Evolutionary conservation across 768 basidiomycete genomes (phyloP).

Genomic region (Zangia roseola): DNA sequence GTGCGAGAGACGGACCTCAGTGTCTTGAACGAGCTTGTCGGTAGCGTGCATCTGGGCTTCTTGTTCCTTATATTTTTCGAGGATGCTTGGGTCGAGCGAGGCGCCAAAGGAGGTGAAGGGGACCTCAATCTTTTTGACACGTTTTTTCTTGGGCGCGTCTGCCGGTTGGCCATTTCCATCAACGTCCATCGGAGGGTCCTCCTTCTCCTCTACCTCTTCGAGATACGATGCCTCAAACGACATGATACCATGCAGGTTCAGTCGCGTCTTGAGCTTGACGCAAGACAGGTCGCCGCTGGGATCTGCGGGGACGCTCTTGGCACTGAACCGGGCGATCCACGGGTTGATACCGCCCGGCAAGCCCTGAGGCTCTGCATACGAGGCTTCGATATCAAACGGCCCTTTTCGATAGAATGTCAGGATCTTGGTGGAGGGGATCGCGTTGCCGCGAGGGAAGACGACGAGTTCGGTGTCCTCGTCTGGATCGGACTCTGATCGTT

Average conservation of each 20-base stretch:
- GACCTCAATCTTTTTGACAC: constrained; percentile 80
- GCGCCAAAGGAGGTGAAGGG: constrained; percentile 65
- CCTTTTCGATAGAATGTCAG: constrained; percentile 92
- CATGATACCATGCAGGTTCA: constrained; percentile 84
- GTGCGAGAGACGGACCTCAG: constrained; percentile 63
- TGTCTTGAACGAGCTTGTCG: constrained; percentile 97
- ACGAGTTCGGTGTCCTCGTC: constrained; percentile 90
- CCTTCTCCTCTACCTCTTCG: constrained; percentile 80
- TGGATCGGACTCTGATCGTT: constrained; percentile 64
- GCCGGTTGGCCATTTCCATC: constrained; percentile 47
- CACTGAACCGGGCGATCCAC: constrained; percentile 78
- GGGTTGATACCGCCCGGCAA: constrained; percentile 84
- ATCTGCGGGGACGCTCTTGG: constrained; percentile 74
- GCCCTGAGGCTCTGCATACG: constrained; percentile 67
- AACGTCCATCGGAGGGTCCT: constrained; percentile 73
- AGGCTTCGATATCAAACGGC: constrained; percentile 84
- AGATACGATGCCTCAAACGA: constrained; percentile 85
- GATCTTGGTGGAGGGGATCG: constrained; percentile 90
- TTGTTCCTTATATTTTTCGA: constrained; percentile 72
- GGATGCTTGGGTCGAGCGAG: constrained; percentile 58
- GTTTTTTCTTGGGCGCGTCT: constrained; percentile 73
- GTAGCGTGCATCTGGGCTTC: constrained; percentile 87
- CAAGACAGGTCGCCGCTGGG: constrained; percentile 71
- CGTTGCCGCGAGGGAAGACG: constrained; percentile 85
- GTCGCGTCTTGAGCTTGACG: constrained; percentile 87